Conservation (phyloP, 371 early-diverging fungal species). For the Mortierella sp. region DNA sequence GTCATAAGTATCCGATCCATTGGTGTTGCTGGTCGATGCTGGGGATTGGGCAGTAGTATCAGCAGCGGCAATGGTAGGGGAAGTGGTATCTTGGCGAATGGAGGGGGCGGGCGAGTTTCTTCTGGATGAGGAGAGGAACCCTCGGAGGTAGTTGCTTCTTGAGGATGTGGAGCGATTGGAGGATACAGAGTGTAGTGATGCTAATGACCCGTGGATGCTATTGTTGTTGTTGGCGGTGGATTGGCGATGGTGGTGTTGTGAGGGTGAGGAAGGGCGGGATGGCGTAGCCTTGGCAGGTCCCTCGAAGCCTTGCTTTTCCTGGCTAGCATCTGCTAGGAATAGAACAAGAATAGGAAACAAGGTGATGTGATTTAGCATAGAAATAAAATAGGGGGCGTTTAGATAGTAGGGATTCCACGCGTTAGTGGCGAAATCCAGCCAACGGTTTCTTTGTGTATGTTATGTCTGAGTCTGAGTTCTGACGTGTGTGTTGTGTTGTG, state of each 20-base stretch:
- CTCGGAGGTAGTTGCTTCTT: slow-evolving; percentile 23
- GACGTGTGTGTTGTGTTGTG: no score
- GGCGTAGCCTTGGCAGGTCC: neutral
- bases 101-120: neutral
- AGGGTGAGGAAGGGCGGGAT: slow-evolving; percentile 19
- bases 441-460: neutral
- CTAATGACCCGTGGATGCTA: slow-evolving; percentile 21
- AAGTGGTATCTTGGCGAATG: no score
- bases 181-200: slow-evolving; percentile 7
- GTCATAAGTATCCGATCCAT: neutral
- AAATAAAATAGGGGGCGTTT: no score
- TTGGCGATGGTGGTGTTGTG: slow-evolving; percentile 12
- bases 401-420: neutral
- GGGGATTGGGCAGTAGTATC: neutral
- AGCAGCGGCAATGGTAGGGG: slow-evolving; percentile 6
- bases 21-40: neutral
- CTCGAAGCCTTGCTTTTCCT: slow-evolving; percentile 1
- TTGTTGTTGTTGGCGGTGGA: neutral
- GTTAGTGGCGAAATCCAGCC: neutral
- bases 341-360: neutral
- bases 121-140: slow-evolving; percentile 26
- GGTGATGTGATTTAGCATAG: neutral
- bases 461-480: no score
- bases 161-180: slow-evolving; percentile 19
- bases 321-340: neutral